Evolutionary conservation across 2,329 filamentous ascomycete species (phyloP).

Genomic region (Chaetomiaceae sp.): DNA sequence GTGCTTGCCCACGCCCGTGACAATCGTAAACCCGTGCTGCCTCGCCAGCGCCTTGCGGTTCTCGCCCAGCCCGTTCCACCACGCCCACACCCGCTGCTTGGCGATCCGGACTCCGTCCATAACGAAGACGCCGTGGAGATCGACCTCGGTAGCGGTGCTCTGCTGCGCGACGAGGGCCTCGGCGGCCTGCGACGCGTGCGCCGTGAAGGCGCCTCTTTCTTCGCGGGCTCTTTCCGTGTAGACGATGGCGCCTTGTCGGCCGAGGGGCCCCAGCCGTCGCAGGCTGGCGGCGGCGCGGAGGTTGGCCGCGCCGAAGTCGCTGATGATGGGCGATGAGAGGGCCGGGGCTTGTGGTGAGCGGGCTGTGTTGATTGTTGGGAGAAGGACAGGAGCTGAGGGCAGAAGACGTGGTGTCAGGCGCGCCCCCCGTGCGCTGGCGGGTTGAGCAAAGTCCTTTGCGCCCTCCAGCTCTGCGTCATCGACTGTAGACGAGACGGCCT

Average conservation of each 20-base stretch:
- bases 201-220: slow-evolving; percentile 48
- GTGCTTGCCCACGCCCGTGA: slow-evolving; percentile 79
- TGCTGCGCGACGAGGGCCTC: slow-evolving; percentile 65
- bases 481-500: slow-evolving; percentile 17
- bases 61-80: slow-evolving; percentile 75
- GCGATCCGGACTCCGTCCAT: slow-evolving; percentile 77
- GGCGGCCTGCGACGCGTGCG: slow-evolving; percentile 59
- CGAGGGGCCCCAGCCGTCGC: slow-evolving; percentile 61
- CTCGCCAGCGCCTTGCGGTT: slow-evolving; percentile 43
- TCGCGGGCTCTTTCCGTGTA: slow-evolving; percentile 70
- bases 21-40: slow-evolving; percentile 60
- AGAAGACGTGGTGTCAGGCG: background rate
- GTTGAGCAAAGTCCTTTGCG: slow-evolving; percentile 17
- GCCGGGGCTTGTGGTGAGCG: background rate
- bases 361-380: background rate
- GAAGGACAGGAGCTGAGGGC: background rate
- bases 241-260: slow-evolving; percentile 69
- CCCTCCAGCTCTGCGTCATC: slow-evolving; percentile 22
- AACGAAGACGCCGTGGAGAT: slow-evolving; percentile 81
- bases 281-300: slow-evolving; percentile 21
- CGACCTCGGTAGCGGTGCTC: slow-evolving; percentile 58
- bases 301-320: slow-evolving; percentile 10
- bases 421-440: background rate
- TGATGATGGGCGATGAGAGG: background rate
- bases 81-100: slow-evolving; percentile 58